These are phyloP conservation scores for Mariannaea sp. DNA, from an alignment of 2,329 filamentous ascomycete species.

Conservation along the genomic window DNA sequence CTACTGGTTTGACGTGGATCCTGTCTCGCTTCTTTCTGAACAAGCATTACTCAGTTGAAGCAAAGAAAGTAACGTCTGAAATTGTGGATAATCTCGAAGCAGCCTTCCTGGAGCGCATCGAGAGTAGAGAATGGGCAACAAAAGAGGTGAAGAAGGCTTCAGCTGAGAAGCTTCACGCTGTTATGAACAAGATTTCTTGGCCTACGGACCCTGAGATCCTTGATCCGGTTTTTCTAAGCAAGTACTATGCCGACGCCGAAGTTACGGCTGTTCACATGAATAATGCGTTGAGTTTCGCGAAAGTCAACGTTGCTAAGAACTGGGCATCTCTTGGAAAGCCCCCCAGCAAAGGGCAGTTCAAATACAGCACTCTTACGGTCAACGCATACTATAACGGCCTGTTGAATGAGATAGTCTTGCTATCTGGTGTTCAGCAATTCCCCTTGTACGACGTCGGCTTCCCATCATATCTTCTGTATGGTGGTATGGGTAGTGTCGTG, in stretches of 20 bases:
- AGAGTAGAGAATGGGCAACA: slow-evolving; percentile 67
- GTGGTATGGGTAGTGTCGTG: slow-evolving; percentile 69
- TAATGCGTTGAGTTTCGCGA: slow-evolving; percentile 59
- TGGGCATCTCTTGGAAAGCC: slow-evolving; percentile 66
- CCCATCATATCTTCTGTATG: slow-evolving; percentile 69
- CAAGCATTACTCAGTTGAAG: slow-evolving; percentile 67
- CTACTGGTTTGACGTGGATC: slow-evolving; percentile 64
- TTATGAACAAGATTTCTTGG: slow-evolving; percentile 71
- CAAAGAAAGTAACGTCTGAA: slow-evolving; percentile 68
- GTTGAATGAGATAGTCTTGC: slow-evolving; percentile 70
- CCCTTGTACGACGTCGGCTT: slow-evolving; percentile 67
- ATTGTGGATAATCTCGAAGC: slow-evolving; percentile 74
- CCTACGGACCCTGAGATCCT: slow-evolving; percentile 66
- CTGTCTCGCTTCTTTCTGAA: slow-evolving; percentile 73
- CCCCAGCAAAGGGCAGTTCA: slow-evolving; percentile 64
- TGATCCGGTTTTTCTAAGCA: slow-evolving; percentile 58
- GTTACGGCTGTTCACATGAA: slow-evolving; percentile 60
- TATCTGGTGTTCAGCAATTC: slow-evolving; percentile 66
- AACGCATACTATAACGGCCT: slow-evolving; percentile 70
- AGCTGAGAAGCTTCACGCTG: slow-evolving; percentile 68
- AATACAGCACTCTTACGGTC: slow-evolving; percentile 63
- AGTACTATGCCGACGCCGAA: slow-evolving; percentile 61
- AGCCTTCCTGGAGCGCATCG: slow-evolving; percentile 65
- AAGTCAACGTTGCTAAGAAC: slow-evolving; percentile 51
- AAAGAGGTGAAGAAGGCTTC: slow-evolving; percentile 62